phyloP scores from a whole-genome alignment of 108 stramenopile genomes.

The Mediolabrus comicus region DNA sequence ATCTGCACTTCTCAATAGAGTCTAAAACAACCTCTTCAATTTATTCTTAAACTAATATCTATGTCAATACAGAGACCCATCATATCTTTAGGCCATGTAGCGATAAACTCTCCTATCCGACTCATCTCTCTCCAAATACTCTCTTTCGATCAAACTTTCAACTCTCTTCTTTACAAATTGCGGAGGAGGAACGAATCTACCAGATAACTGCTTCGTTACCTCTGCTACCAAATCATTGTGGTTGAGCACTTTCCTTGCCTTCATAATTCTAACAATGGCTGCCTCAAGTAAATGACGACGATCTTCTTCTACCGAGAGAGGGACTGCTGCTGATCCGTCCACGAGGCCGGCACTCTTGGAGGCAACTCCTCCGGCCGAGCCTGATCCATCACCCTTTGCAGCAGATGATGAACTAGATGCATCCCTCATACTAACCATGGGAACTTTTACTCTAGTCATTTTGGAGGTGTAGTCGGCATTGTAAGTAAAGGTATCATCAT shows the following conservation, averaged over 20 bases:
- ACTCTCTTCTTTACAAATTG: conserved; percentile 95
- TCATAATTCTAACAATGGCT: conserved; percentile 97
- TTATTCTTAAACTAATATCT: neutral
- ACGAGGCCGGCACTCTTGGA: conserved; percentile 31
- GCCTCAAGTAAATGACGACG: conserved; percentile 93
- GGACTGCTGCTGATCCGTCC: conserved; percentile 59
- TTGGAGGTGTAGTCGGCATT: conserved; percentile 89
- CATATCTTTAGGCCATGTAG: conserved; percentile 80
- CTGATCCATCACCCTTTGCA: conserved; percentile 19
- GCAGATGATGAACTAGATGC: conserved; percentile 13
- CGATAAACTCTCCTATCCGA: conserved; percentile 82
- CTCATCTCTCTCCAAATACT: conserved; percentile 92
- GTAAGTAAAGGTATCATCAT: conserved; percentile 91
- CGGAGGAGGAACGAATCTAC: conserved; percentile 85
- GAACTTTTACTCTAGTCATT: conserved; percentile 87
- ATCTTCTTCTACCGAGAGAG: conserved; percentile 86
- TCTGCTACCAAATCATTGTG: conserved; percentile 97
- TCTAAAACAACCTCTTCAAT: too few species aligned
- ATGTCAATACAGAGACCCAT: neutral
- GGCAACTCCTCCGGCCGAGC: conserved; percentile 25
- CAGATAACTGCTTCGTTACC: conserved; percentile 82
- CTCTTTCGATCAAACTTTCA: conserved; percentile 95
- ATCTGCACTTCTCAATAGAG: too few species aligned
- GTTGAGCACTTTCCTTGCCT: conserved; percentile 87
- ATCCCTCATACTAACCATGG: conserved; percentile 90